Base-by-base conservation (phyloP, 192 early-diverging fungal species). In the Obelidium mucronatum region DNA sequence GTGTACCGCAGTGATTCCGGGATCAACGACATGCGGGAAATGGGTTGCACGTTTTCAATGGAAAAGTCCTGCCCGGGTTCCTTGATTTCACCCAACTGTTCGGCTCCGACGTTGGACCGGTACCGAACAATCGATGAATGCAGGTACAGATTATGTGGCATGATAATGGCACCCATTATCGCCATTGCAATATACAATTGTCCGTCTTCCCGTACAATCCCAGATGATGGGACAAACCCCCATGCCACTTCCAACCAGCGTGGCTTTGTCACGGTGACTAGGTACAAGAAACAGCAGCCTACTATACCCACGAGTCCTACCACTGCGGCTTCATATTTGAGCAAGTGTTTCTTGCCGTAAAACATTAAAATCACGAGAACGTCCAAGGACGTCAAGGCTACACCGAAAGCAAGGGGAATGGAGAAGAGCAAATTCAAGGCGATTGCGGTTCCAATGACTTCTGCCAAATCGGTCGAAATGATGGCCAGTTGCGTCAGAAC, bases 401-500 rank as follows among this genome's bases (percentile, higher is more conserved):
- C 89, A 33, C 94, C 94, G 66, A 82, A 88, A 22, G 87, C 83
- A 58, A 95, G 73, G 13, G 93, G 90, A 26, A 94, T 56, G 2
- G 83, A 80, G 75, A 94, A 93, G 19, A 95, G 80, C 33, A 95
- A 75, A 28, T 94, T 92, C 39, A 95, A 75, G 0, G 92, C 93
- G 67, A 95, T 92, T 0, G 93, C 94, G 54, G 94, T 94, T 13
- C 95, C 95, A n/a, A 97, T 90, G 19, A 96, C 93, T 73, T 94
- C 94, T 33, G 94, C 94, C 4, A 95, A 78, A 79, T 95, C 94
- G 31, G 90, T 92, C 15, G 93, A 91, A 39, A 95, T 88, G 70
- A 95, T 94, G 5, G 92, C 92, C 31, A 89, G 55, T 79, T 95
- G 93, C 42, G 89, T 87, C 1, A 95, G 75, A 3, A 93, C 56